Conservation (phyloP, 129 eudicot species). For the Flaveria bidentis region DNA sequence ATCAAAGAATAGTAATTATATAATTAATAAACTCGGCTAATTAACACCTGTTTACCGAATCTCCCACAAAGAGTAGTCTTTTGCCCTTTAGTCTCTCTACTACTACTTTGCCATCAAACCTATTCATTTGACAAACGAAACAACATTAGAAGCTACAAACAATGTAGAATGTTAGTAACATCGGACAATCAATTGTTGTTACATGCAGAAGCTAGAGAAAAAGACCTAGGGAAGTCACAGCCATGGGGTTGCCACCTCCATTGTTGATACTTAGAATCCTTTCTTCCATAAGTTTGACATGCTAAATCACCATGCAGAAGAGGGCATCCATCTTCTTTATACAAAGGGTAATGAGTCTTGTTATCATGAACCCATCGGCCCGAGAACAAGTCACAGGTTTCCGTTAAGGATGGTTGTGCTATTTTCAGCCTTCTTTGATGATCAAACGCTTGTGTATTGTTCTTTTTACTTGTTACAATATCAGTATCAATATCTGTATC, state of each 20-base stretch:
- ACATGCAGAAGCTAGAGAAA: slow-evolving; percentile 19
- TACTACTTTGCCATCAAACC: slow-evolving; percentile 48
- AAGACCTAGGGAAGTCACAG: slow-evolving; percentile 60
- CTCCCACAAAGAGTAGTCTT: slow-evolving; percentile 49
- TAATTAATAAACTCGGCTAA: too few relatives aligned
- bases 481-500: not conserved
- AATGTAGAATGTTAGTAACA: not conserved
- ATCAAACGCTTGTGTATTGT: slow-evolving; percentile 15
- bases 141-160: not conserved
- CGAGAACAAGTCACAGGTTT: slow-evolving; percentile 54
- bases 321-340: slow-evolving; percentile 50
- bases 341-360: slow-evolving; percentile 44
- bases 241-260: slow-evolving; percentile 77
- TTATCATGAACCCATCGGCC: slow-evolving; percentile 67
- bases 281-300: slow-evolving; percentile 55
- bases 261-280: slow-evolving; percentile 45
- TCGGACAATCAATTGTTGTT: not conserved
- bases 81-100: slow-evolving; percentile 47
- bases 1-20: too few relatives aligned
- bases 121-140: slow-evolving; percentile 11
- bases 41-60: slow-evolving; percentile 37
- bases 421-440: slow-evolving; percentile 32
- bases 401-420: slow-evolving; percentile 20
- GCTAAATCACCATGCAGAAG: slow-evolving; percentile 56
- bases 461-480: not conserved